These are phyloP conservation scores for Chaetomium tenue DNA, from an alignment of 495 filamentous ascomycete species.

Conservation along the genomic window DNA sequence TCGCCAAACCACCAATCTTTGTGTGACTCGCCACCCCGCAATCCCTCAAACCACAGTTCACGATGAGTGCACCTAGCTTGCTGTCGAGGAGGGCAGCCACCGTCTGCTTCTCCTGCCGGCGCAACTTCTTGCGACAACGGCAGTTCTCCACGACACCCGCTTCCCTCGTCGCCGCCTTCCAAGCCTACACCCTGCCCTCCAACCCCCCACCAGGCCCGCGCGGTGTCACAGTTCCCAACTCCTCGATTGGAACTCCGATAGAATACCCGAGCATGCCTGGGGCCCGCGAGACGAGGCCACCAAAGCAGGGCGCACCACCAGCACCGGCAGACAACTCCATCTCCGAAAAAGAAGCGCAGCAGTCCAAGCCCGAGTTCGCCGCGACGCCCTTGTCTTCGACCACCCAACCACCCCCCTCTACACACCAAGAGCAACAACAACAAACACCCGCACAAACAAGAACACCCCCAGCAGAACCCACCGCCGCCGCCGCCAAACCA, in stretches of 20 bases:
- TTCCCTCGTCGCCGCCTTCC: conserved; percentile 63
- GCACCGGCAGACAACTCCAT: conserved; percentile 29
- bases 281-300: conserved; percentile 55
- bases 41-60: not conserved
- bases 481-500: not conserved
- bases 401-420: not conserved
- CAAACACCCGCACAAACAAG: not conserved
- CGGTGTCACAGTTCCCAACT: conserved; percentile 63
- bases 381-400: conserved; percentile 3
- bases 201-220: conserved; percentile 62
- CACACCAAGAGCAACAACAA: not conserved
- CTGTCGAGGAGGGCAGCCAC: conserved; percentile 28
- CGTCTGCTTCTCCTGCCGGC: conserved; percentile 34
- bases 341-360: conserved; percentile 66
- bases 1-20: not conserved
- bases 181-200: conserved; percentile 65
- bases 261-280: conserved; percentile 39
- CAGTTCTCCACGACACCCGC: conserved; percentile 61
- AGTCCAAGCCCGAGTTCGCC: conserved; percentile 44
- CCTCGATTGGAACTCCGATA: conserved; percentile 61
- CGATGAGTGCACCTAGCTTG: conserved; percentile 33
- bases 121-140: conserved; percentile 53
- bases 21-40: not conserved
- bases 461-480: not conserved
- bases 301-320: conserved; percentile 27